These are phyloP conservation scores for Yamadazyma siamensis DNA, from an alignment of 1,139 yeast species.

Conservation along the genomic window DNA sequence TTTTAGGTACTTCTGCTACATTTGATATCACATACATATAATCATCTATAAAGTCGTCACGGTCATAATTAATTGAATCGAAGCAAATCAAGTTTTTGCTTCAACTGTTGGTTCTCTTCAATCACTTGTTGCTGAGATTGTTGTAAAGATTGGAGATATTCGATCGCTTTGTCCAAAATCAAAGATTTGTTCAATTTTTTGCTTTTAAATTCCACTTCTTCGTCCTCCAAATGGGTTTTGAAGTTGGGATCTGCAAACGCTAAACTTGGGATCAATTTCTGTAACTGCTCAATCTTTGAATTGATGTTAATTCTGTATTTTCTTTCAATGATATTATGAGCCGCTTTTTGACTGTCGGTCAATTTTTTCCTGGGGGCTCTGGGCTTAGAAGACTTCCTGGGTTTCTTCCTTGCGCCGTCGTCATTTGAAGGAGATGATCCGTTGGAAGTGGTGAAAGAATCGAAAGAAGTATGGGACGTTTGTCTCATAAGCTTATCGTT, in stretches of 20 bases:
- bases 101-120: too few species aligned
- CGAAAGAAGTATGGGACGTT: background rate
- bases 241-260: slow-evolving; percentile 58
- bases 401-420: background rate
- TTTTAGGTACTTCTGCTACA: too few species aligned
- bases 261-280: slow-evolving; percentile 63
- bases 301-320: slow-evolving; percentile 71
- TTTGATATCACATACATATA: too few species aligned
- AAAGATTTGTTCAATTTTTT: slow-evolving; percentile 55
- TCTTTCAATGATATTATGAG: slow-evolving; percentile 69
- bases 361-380: slow-evolving; percentile 56
- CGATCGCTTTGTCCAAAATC: slow-evolving; percentile 65
- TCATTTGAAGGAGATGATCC: slow-evolving; percentile 1
- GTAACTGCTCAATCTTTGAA: slow-evolving; percentile 65
- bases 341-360: slow-evolving; percentile 62
- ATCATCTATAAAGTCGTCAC: too few species aligned
- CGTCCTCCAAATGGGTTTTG: slow-evolving; percentile 28
- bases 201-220: slow-evolving; percentile 15
- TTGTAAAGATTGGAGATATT: slow-evolving; percentile 43
- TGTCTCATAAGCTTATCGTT: slow-evolving; percentile 8
- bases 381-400: slow-evolving; percentile 18
- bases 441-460: slow-evolving; percentile 1
- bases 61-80: too few species aligned
- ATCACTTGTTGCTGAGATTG: too few species aligned
- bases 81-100: too few species aligned